Percentiles rank a stretch among this genome's conserved stretches.
These are phyloP conservation scores for Jackrogersella minutella DNA, from an alignment of 495 filamentous ascomycete genomes.

Conservation along the genomic window DNA sequence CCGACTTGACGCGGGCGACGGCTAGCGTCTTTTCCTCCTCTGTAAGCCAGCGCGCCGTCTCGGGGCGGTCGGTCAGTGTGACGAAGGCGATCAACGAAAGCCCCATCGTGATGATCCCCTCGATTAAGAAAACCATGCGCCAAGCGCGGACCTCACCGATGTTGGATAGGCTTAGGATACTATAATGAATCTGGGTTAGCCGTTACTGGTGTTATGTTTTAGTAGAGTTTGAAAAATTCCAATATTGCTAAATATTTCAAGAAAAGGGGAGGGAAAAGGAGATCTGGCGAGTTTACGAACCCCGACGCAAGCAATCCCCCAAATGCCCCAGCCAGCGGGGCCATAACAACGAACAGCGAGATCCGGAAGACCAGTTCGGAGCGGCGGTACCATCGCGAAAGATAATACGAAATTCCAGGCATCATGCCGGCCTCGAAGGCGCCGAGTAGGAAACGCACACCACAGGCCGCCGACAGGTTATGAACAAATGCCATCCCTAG, in stretches of 20 bases:
- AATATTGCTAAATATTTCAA: no score
- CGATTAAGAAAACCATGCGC: slow-evolving; percentile 74
- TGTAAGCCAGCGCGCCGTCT: slow-evolving; percentile 66
- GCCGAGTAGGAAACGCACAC: slow-evolving; percentile 65
- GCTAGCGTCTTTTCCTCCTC: slow-evolving; percentile 62
- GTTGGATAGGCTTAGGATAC: slow-evolving; percentile 60
- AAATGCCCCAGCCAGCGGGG: slow-evolving; percentile 73
- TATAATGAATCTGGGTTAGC: slow-evolving; percentile 9
- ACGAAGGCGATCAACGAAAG: slow-evolving; percentile 60
- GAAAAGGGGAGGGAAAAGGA: no score
- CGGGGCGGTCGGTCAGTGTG: slow-evolving; percentile 68
- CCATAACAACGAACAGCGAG: slow-evolving; percentile 77
- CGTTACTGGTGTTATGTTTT: not conserved
- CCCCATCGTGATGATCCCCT: slow-evolving; percentile 68
- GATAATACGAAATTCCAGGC: slow-evolving; percentile 77
- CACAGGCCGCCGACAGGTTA: slow-evolving; percentile 49
- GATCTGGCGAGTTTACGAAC: no score
- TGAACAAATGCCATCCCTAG: slow-evolving; percentile 53
- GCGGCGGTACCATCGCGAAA: slow-evolving; percentile 75
- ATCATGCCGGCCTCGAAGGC: slow-evolving; percentile 74
- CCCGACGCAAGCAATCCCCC: slow-evolving; percentile 72
- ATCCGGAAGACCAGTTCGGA: slow-evolving; percentile 74
- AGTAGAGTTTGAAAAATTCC: no score
- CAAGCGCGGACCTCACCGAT: slow-evolving; percentile 61
- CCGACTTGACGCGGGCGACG: slow-evolving; percentile 66